Conservation (phyloP, 2,329 filamentous ascomycete genomes). For the Exophiala mesophila region DNA sequence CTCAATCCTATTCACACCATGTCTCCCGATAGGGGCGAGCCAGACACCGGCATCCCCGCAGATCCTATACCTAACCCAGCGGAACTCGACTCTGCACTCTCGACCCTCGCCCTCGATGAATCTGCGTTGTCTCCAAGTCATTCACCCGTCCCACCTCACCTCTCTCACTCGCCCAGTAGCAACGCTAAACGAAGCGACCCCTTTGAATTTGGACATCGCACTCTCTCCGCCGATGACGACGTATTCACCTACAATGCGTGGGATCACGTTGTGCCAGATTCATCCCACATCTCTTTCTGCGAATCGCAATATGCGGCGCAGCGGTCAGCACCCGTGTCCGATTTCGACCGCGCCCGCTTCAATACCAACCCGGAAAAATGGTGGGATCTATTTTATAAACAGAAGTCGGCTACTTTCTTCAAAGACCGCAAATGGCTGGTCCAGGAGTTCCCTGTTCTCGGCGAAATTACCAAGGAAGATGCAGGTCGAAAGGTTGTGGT, state of each 20-base stretch:
- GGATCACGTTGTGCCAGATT: constrained; percentile 95
- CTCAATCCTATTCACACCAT: constrained; percentile 11
- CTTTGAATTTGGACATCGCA: constrained; percentile 91
- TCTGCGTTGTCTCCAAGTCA: background rate
- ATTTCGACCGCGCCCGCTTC: constrained; percentile 88
- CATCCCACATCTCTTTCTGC: constrained; percentile 79
- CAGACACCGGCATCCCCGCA: no score
- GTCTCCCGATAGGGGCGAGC: constrained; percentile 23
- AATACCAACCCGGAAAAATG: constrained; percentile 87
- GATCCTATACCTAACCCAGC: background rate
- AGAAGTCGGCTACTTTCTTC: constrained; percentile 97
- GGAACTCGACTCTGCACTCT: background rate
- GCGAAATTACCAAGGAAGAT: constrained; percentile 64
- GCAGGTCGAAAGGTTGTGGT: constrained; percentile 68
- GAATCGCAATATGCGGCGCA: constrained; percentile 81
- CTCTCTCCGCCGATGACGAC: constrained; percentile 67
- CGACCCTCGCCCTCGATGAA: background rate
- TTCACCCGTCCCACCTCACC: constrained; percentile 49
- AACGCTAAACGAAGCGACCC: constrained; percentile 86
- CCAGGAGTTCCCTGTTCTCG: constrained; percentile 91
- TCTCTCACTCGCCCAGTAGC: constrained; percentile 66
- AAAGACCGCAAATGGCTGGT: constrained; percentile 97
- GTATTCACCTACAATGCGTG: constrained; percentile 98
- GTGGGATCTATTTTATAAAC: constrained; percentile 98
- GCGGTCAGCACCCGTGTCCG: constrained; percentile 77